A percentile compares a stretch with the other conserved stretches of the same genome.
Evolutionary conservation across 441 rosid species (phyloP).

Genomic region (Mallotus japonicus): DNA sequence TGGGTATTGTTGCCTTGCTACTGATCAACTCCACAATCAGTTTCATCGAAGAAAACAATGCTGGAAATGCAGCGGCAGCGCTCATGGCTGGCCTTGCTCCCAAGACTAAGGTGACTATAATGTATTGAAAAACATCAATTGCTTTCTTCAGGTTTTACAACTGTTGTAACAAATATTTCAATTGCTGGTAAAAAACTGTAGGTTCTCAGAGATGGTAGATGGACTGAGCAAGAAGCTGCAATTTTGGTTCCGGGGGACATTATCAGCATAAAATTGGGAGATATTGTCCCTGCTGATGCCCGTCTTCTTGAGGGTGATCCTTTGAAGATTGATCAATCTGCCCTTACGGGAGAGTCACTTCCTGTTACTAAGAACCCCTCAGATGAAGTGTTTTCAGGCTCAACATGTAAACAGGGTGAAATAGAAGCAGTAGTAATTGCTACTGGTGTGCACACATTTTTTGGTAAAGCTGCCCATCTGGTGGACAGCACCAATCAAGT

Average conservation of each 20-base stretch:
- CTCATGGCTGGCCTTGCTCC: conserved; percentile 95
- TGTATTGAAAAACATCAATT: not conserved
- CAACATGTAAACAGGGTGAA: conserved; percentile 92
- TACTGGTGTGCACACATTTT: conserved; percentile 91
- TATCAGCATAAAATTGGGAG: conserved; percentile 78
- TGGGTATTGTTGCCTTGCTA: conserved; percentile 65
- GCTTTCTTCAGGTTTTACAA: not conserved
- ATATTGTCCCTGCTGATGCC: conserved; percentile 85
- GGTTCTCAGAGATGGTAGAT: conserved; percentile 79
- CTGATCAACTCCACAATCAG: conserved; percentile 89
- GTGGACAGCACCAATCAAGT: conserved; percentile 87
- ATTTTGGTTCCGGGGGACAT: conserved; percentile 92
- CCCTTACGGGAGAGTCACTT: conserved; percentile 92
- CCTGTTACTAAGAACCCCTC: conserved; percentile 76
- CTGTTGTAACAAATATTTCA: not conserved
- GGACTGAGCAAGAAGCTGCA: conserved; percentile 87
- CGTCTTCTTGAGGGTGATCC: conserved; percentile 96
- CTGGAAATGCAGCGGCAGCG: conserved; percentile 92
- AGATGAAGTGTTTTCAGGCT: conserved; percentile 88
- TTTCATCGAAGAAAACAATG: conserved; percentile 84
- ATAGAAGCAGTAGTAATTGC: conserved; percentile 87
- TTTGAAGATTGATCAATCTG: conserved; percentile 83
- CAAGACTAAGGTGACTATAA: conserved; percentile 66
- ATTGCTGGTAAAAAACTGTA: conserved; percentile 22
- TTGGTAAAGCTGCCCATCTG: conserved; percentile 92